Evolutionary conservation across 78 protist species (phyloP).

Genomic region (Guillardia theta): DNA sequence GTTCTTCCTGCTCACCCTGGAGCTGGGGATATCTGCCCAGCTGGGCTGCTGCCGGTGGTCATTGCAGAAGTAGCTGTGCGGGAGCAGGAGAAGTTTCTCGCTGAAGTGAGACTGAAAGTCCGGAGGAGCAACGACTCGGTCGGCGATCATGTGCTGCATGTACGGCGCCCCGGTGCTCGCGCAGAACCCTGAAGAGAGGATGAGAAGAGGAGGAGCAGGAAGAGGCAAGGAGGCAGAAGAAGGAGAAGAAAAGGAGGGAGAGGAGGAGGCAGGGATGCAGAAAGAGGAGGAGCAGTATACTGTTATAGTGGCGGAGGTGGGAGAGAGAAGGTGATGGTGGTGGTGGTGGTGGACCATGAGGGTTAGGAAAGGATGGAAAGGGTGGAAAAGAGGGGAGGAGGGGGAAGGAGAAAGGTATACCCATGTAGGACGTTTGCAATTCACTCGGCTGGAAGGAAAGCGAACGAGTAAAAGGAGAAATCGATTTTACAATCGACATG

Average conservation of each 20-base stretch:
- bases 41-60: background rate
- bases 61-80: constrained; percentile 29
- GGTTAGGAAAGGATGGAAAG: no score
- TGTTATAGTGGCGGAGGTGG: no score
- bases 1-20: background rate
- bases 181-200: background rate
- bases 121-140: background rate
- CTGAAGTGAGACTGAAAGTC: background rate
- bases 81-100: background rate
- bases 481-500: no score
- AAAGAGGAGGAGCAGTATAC: no score
- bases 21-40: background rate
- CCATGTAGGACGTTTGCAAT: background rate
- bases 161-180: constrained; percentile 10
- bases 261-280: background rate
- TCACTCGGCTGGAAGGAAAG: background rate
- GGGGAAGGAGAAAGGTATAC: no score
- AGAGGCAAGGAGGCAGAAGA: background rate
- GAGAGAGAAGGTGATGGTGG: no score
- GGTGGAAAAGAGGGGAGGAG: no score
- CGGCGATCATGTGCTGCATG: constrained; percentile 31
- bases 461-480: no score
- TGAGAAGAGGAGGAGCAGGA: background rate
- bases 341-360: no score
- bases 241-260: background rate